phyloP scores from a whole-genome alignment of 2,329 filamentous ascomycete species.

The Sordariomycetes sp. region DNA sequence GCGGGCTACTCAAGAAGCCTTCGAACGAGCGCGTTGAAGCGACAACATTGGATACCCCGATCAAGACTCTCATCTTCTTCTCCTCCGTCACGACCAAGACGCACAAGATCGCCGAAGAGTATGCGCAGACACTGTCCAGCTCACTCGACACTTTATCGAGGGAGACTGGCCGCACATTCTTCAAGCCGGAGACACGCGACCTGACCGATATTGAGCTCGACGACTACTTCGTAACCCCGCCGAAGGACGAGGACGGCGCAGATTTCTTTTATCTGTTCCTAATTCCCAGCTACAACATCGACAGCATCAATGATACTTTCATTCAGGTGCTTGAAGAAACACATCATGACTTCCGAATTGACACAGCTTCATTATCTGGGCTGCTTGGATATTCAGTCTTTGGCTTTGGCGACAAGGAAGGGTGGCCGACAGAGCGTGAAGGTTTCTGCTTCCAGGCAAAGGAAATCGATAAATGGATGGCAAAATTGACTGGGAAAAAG shows the following conservation, averaged over 20 bases:
- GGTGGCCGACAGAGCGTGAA: constrained; percentile 83
- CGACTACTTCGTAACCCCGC: constrained; percentile 77
- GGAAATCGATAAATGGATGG: constrained; percentile 92
- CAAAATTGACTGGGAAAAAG: constrained; percentile 80
- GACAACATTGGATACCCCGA: constrained; percentile 28
- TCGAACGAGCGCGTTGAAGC: constrained; percentile 13
- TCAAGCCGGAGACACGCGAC: constrained; percentile 60
- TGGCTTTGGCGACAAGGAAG: constrained; percentile 83
- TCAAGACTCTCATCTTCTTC: constrained; percentile 78
- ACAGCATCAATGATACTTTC: constrained; percentile 82
- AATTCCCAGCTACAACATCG: constrained; percentile 89
- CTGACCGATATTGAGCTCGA: constrained; percentile 85
- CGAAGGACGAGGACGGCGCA: constrained; percentile 43
- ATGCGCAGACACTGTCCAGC: constrained; percentile 45
- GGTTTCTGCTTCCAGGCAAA: constrained; percentile 91
- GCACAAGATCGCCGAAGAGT: constrained; percentile 58
- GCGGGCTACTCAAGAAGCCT: constrained; percentile 24
- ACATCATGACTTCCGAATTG: constrained; percentile 93
- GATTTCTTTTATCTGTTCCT: constrained; percentile 77
- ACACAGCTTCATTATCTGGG: constrained; percentile 70
- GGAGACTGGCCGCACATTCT: constrained; percentile 27
- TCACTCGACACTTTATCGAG: constrained; percentile 40
- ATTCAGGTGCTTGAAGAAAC: constrained; percentile 83
- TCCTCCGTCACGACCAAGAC: constrained; percentile 82
- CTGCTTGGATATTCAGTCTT: constrained; percentile 88